Percentiles rank a stretch among this genome's conserved stretches.
These are phyloP conservation scores for Pascua sp. DNA, from an alignment of 1,284 basidiomycete genomes.

Conservation along the genomic window DNA sequence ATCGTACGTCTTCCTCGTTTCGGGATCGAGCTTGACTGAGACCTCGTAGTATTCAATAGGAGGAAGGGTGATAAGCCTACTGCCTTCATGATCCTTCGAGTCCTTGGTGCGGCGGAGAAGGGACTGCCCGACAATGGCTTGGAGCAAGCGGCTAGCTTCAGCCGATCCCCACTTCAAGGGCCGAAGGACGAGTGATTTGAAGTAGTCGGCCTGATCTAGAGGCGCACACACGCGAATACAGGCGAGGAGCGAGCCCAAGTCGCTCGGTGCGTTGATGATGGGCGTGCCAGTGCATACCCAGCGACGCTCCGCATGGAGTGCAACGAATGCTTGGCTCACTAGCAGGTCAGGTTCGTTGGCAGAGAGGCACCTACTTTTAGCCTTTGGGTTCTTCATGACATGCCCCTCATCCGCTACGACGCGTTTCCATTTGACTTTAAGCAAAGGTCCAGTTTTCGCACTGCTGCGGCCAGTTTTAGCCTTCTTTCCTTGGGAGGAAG, in stretches of 20 bases:
- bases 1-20: slow-evolving; percentile 70
- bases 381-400: slow-evolving; percentile 74
- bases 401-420: slow-evolving; percentile 86
- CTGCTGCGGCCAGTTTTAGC: slow-evolving; percentile 15
- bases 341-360: slow-evolving; percentile 2
- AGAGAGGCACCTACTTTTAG: slow-evolving; percentile 57
- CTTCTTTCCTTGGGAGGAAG: slow-evolving; percentile 30
- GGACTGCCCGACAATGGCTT: slow-evolving; percentile 76
- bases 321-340: slow-evolving; percentile 66
- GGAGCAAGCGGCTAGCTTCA: slow-evolving; percentile 65
- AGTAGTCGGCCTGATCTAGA: slow-evolving; percentile 73
- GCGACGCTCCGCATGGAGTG: slow-evolving; percentile 66
- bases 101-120: slow-evolving; percentile 85
- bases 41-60: slow-evolving; percentile 55
- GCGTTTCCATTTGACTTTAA: slow-evolving; percentile 76
- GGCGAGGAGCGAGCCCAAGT: slow-evolving; percentile 75
- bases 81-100: slow-evolving; percentile 73
- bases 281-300: slow-evolving; percentile 66
- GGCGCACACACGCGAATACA: slow-evolving; percentile 78
- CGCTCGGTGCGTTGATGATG: slow-evolving; percentile 78
- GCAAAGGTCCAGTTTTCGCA: slow-evolving; percentile 54
- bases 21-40: slow-evolving; percentile 62
- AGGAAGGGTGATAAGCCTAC: slow-evolving; percentile 68
- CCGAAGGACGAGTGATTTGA: slow-evolving; percentile 68
- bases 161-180: slow-evolving; percentile 66